A percentile compares a stretch with the other conserved stretches of the same genome.
Evolutionary conservation across 257 asterid species (phyloP).

Genomic region (Forsythia viridissima): DNA sequence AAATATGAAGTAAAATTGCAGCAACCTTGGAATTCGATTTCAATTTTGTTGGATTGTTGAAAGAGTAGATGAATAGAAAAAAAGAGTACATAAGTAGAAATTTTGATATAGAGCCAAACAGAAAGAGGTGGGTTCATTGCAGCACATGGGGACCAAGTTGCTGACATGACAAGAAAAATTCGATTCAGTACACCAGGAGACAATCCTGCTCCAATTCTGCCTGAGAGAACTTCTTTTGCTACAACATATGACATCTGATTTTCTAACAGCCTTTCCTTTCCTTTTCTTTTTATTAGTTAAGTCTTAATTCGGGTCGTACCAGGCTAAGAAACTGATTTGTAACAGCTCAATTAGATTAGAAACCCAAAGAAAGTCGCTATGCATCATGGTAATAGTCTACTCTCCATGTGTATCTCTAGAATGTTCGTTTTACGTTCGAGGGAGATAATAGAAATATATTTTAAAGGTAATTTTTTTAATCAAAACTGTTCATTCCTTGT

Average conservation of each 20-base stretch:
- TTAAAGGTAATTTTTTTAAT: too few relatives aligned
- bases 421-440: too few relatives aligned
- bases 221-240: conserved; percentile 25
- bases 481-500: background rate
- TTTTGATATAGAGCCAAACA: background rate
- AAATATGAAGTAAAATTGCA: background rate
- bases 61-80: background rate
- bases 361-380: background rate
- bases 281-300: background rate
- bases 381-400: background rate
- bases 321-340: too few relatives aligned
- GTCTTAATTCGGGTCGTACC: background rate
- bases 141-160: conserved; percentile 21
- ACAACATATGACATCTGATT: conserved; percentile 20
- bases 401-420: background rate
- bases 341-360: background rate
- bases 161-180: conserved; percentile 22
- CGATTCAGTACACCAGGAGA: conserved; percentile 41
- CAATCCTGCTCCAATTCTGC: conserved; percentile 30
- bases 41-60: background rate
- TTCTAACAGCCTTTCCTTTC: conserved; percentile 18
- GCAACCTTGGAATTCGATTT: background rate
- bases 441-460: background rate
- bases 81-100: too few relatives aligned
- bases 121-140: background rate